These are phyloP conservation scores for Grosmannia clavigera DNA, from an alignment of 2,329 filamentous ascomycete species.

Conservation along the genomic window DNA sequence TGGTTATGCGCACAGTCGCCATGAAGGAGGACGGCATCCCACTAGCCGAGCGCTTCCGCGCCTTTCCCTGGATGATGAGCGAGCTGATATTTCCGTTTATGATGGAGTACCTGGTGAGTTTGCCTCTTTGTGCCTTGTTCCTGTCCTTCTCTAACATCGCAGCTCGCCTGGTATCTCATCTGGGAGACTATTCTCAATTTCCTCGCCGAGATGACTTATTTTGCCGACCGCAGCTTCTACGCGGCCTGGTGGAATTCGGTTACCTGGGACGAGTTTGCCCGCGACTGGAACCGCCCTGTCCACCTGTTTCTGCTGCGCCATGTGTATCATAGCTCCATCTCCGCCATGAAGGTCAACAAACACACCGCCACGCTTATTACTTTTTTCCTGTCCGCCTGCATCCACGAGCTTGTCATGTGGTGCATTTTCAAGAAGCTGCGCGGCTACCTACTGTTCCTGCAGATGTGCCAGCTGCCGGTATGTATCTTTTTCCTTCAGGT, in stretches of 20 bases:
- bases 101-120: slow-evolving; percentile 54
- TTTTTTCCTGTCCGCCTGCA: slow-evolving; percentile 57
- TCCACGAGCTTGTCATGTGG: slow-evolving; percentile 71
- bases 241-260: slow-evolving; percentile 51
- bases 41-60: slow-evolving; percentile 45
- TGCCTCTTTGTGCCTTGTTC: not conserved
- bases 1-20: slow-evolving; percentile 52
- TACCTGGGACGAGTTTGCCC: slow-evolving; percentile 63
- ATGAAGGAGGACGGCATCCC: slow-evolving; percentile 57
- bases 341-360: slow-evolving; percentile 56
- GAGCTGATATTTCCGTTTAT: slow-evolving; percentile 70
- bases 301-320: slow-evolving; percentile 68
- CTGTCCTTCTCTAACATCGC: not conserved
- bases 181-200: slow-evolving; percentile 68
- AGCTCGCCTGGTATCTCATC: slow-evolving; percentile 67
- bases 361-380: slow-evolving; percentile 63
- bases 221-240: slow-evolving; percentile 66
- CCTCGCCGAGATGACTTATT: slow-evolving; percentile 62
- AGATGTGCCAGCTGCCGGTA: slow-evolving; percentile 61
- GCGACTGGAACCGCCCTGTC: slow-evolving; percentile 68
- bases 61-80: slow-evolving; percentile 63
- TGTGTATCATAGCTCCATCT: slow-evolving; percentile 69
- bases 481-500: slow-evolving; percentile 10
- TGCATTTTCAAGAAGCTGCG: slow-evolving; percentile 67
- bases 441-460: slow-evolving; percentile 60